Evolutionary conservation across 495 filamentous ascomycete genomes (phyloP), one percentile per base, ranked within the genome.

Genomic region (Hypoxylon subgilvum): DNA sequence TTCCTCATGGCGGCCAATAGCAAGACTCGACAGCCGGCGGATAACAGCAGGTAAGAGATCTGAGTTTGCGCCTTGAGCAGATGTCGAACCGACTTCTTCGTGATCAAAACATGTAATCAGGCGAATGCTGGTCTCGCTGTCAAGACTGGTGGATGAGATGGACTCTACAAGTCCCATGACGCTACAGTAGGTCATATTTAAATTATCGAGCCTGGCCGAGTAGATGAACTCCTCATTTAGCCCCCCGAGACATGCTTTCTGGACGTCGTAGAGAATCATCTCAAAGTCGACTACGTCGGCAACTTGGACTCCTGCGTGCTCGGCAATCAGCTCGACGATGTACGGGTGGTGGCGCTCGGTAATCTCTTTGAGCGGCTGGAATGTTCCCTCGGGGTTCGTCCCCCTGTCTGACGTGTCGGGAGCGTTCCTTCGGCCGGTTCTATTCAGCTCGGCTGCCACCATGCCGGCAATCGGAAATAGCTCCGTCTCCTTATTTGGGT

Each of bases 401-500:
- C 75, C 76, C 9, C 73, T 67, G 18, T 74, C 68, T 16, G 61
- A 22, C 18, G 66, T 52, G 48, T 79, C 67, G 6, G 65, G 18
- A 2, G 58, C 59, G 25, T 65, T 69, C 18, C 69, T 62, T 39
- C 74, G 75, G 27, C 81, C 80, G 18, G 81, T 81, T 51, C 90
- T 80, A 76, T 96, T 96, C 51, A 99, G 82, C 70, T 96, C 92
- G 5, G 90, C 88, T 25, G 88, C 84, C 18, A 89, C 86, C 28
- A 97, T 80, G 19, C 94, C 95, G 4, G 88, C 86, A 63, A 99
- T 97, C 4, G 94, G 94, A 62, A 95, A 91, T 32, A 99, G 74
- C 69, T 99, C 94, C 12, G 87, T 89, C 76, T 99, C 94, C 76
- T 96, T 96, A 79, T 97, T 97, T 71, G 96, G 96, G 19, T 86